A percentile compares a stretch with the other conserved stretches of the same genome.
Conservation (phyloP, 805 yeast species). For the Metschnikowia hibisci region DNA sequence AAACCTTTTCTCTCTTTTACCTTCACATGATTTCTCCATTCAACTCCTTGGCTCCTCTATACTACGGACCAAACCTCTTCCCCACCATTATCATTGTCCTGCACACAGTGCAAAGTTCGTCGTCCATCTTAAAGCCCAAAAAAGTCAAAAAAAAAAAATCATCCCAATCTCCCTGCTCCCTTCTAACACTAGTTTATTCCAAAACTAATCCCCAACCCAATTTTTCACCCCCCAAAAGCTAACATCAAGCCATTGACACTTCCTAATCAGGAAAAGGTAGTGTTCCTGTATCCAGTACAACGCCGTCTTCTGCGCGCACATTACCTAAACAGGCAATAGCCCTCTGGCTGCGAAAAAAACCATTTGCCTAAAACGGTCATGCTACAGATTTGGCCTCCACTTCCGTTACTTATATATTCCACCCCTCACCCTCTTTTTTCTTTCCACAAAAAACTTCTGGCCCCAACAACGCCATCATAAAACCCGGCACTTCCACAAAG, state of each 20-base stretch:
- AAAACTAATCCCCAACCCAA: too few relatives aligned
- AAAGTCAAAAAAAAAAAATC: too few relatives aligned
- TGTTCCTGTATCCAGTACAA: too few relatives aligned
- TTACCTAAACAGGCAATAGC: slow-evolving; percentile 16
- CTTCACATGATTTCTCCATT: background rate
- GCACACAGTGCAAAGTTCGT: too few relatives aligned
- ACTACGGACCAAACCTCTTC: background rate
- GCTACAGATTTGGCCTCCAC: background rate
- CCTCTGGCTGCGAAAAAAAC: slow-evolving; percentile 16
- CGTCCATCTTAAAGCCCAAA: too few relatives aligned
- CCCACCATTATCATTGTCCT: background rate
- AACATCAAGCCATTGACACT: background rate
- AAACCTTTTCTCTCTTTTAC: background rate
- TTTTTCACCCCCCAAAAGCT: too few relatives aligned
- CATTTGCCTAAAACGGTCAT: slow-evolving; percentile 12
- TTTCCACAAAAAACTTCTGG: too few relatives aligned
- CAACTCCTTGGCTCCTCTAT: background rate
- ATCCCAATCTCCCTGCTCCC: too few relatives aligned
- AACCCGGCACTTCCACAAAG: too few relatives aligned
- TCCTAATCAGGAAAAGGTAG: background rate
- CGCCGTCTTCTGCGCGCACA: background rate
- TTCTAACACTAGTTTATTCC: background rate
- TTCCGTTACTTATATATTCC: background rate
- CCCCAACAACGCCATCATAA: too few relatives aligned
- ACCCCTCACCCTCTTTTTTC: background rate